phyloP scores from a whole-genome alignment of 192 early-diverging fungal species.

The Backusella morwellensis region DNA sequence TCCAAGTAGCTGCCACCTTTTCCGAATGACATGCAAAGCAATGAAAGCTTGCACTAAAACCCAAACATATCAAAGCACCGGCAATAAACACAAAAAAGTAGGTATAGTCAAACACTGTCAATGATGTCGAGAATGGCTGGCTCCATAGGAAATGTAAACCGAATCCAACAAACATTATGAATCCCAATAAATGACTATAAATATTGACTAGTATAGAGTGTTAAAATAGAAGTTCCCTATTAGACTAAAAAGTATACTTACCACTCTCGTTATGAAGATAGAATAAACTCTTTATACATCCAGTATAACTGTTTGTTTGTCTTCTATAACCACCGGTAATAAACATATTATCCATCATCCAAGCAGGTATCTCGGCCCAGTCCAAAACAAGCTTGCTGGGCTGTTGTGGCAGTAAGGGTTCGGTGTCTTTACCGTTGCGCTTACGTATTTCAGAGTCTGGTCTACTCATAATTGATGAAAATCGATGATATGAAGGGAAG shows the following conservation, averaged over 20 bases:
- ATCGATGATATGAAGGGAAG: not conserved
- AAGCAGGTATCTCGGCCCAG: slow-evolving; percentile 61
- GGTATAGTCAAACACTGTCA: slow-evolving; percentile 59
- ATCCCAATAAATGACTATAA: slow-evolving; percentile 81
- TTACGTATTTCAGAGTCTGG: not conserved
- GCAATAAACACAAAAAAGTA: slow-evolving; percentile 75
- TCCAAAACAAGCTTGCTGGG: slow-evolving; percentile 6
- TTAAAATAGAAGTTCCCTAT: too few species aligned
- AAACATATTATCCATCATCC: slow-evolving; percentile 82
- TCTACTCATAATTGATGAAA: not conserved
- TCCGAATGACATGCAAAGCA: slow-evolving; percentile 84
- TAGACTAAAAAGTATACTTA: slow-evolving; percentile 2
- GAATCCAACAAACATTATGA: slow-evolving; percentile 53
- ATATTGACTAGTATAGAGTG: slow-evolving; percentile 63
- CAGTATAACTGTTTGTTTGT: slow-evolving; percentile 68
- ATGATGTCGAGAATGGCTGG: slow-evolving; percentile 36
- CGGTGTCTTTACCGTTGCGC: not conserved
- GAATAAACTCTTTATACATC: slow-evolving; percentile 71
- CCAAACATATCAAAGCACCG: slow-evolving; percentile 77
- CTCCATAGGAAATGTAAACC: slow-evolving; percentile 47
- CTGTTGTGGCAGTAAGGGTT: not conserved
- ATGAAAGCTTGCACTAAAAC: slow-evolving; percentile 78
- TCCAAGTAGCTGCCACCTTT: slow-evolving; percentile 67
- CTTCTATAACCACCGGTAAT: slow-evolving; percentile 82
- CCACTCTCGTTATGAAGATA: slow-evolving; percentile 94